phyloP scores from a whole-genome alignment of 2,329 filamentous ascomycete genomes.

The Torrubiella hemipterigena region DNA sequence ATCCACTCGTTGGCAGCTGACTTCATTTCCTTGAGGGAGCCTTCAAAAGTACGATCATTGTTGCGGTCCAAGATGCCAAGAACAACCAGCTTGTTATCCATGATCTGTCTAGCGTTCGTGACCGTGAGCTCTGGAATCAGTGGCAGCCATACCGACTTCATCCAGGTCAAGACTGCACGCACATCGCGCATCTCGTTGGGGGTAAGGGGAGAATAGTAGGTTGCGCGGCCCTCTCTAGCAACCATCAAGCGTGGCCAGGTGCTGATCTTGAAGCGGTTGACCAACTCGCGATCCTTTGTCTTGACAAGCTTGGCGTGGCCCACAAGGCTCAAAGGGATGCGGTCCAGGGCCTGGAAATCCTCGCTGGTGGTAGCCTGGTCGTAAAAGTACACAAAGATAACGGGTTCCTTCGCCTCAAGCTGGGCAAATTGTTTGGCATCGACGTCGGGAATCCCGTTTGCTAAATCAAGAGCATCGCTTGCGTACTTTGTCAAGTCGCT shows the following conservation, averaged over 20 bases:
- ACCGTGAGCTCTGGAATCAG: slow-evolving; percentile 90
- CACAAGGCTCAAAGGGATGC: slow-evolving; percentile 76
- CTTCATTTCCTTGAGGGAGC: slow-evolving; percentile 81
- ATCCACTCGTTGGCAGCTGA: slow-evolving; percentile 95
- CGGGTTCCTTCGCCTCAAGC: slow-evolving; percentile 85
- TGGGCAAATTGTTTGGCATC: slow-evolving; percentile 64
- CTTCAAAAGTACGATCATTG: slow-evolving; percentile 64
- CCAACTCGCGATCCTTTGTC: slow-evolving; percentile 66
- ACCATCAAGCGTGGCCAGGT: slow-evolving; percentile 94
- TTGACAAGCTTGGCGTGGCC: slow-evolving; percentile 89
- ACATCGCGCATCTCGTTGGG: slow-evolving; percentile 89
- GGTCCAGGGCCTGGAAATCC: slow-evolving; percentile 80
- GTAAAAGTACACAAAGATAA: slow-evolving; percentile 96
- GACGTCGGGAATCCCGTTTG: slow-evolving; percentile 68
- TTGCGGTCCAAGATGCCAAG: slow-evolving; percentile 77
- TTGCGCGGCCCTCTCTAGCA: slow-evolving; percentile 76
- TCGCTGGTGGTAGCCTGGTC: slow-evolving; percentile 88
- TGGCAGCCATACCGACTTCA: slow-evolving; percentile 91
- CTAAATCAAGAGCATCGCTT: slow-evolving; percentile 71
- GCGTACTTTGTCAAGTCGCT: slow-evolving; percentile 84
- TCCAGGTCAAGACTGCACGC: slow-evolving; percentile 70
- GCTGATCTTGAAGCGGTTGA: slow-evolving; percentile 81
- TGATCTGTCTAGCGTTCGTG: slow-evolving; percentile 84
- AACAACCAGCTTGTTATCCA: slow-evolving; percentile 91
- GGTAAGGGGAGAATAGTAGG: slow-evolving; percentile 77